Evolutionary conservation across 2,329 filamentous ascomycete species (phyloP), one percentile per base, ranked within the genome.

Genomic region (Tolypocladium album): DNA sequence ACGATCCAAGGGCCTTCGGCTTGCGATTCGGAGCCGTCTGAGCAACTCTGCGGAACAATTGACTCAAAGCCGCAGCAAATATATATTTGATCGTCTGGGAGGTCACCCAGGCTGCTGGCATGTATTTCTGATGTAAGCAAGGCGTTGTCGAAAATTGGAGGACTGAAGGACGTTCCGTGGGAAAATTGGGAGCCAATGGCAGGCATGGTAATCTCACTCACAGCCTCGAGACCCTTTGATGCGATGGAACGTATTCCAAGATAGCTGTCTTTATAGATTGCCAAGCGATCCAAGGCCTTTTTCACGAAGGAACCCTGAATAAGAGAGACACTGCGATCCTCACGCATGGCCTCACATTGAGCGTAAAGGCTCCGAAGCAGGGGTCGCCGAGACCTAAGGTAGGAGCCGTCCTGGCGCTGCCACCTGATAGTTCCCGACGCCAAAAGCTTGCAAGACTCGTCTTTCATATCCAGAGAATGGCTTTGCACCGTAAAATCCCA

Each of bases 201-300:
- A 13, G 57, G 57, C 57, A 31, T 42, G 8, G 22, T 27, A 17
- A 58, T 38, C 3, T 40, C 24, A 3, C 47, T 38, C 20, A 58
- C 57, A 31, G 57, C 57, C 57, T 58, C 57, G 5, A 58, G 47
- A 1, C 45, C 45, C 47, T 43, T 58, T 20, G 45, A 58, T 27
- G 47, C 36, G 24, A 58, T 58, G 47, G 47, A 58, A 27, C 27
- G 57, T 31, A 58, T 58, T 17, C 57, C 57, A 53, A 58, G 42
- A 20, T 58, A 58, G 6, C 47, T 31, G 7, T 58, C 47, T 17
- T 52, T 20, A 27, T 58, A 58, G 24, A 20, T 17, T 2, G 57
- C 57, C 17, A 40, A 24, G 6, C 36, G 47, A 38, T 47, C 47
- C 24, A 58, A 8, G 22, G 39, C 22, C 17, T 52, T 58, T 31